phyloP scores from a whole-genome alignment of 2,329 filamentous ascomycete species.

The Aspergillus sp. region DNA sequence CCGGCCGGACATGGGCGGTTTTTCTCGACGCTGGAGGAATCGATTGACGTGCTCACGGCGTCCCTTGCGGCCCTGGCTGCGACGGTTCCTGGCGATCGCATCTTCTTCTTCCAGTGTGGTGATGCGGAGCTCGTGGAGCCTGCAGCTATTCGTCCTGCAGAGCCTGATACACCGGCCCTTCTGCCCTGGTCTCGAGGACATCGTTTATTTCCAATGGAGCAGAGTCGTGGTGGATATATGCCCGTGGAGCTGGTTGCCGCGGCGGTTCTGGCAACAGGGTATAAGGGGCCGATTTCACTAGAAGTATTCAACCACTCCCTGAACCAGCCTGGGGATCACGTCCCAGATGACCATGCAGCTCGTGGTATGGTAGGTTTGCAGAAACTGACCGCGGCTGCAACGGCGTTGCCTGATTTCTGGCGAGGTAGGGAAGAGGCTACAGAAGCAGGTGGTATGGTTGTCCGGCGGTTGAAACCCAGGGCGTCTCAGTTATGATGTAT shows the following conservation, averaged over 20 bases:
- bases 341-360: slow-evolving; percentile 25
- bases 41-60: slow-evolving; percentile 23
- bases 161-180: slow-evolving; percentile 23
- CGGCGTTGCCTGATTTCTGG: slow-evolving; percentile 10
- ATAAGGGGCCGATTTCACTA: slow-evolving; percentile 31
- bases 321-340: slow-evolving; percentile 16
- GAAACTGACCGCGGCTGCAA: slow-evolving; percentile 11
- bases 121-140: slow-evolving; percentile 32
- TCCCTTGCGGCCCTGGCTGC: slow-evolving; percentile 26
- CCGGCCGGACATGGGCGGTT: slow-evolving; percentile 30
- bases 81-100: slow-evolving; percentile 31
- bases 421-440: slow-evolving; percentile 18
- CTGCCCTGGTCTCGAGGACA: slow-evolving; percentile 34
- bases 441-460: background rate
- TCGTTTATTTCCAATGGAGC: slow-evolving; percentile 31
- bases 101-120: slow-evolving; percentile 35
- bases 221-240: slow-evolving; percentile 30
- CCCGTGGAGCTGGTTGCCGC: slow-evolving; percentile 32
- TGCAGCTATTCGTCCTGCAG: slow-evolving; percentile 21
- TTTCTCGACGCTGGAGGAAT: slow-evolving; percentile 27
- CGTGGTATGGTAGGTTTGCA: slow-evolving; percentile 25
- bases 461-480: background rate
- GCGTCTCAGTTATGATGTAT: background rate
- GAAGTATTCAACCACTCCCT: slow-evolving; percentile 35
- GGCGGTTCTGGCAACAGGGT: slow-evolving; percentile 33